Conservation (phyloP, 352 stramenopile species). For the Phytophthora nicotianae region DNA sequence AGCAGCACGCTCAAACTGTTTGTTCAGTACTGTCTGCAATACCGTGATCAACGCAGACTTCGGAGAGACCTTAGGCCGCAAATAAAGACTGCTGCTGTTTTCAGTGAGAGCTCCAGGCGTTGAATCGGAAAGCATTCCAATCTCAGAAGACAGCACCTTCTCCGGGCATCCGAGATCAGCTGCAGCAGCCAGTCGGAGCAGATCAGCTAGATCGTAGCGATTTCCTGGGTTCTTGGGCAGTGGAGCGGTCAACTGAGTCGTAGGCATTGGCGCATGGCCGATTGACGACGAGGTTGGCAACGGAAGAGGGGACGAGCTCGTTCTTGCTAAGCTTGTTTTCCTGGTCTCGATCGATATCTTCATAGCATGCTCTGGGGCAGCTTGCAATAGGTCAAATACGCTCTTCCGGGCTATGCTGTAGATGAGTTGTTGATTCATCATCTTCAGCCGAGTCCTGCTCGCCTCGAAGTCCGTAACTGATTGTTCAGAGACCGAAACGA, state of each 20-base stretch:
- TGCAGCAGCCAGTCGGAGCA: conserved; percentile 56
- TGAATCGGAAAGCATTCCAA: conserved; percentile 18
- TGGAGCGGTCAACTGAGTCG: conserved; percentile 12
- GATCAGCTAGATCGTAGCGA: conserved; percentile 56
- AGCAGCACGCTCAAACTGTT: conserved; percentile 55
- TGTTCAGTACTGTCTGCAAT: conserved; percentile 55
- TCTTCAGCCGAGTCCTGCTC: conserved; percentile 38
- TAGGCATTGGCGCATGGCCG: conserved; percentile 2
- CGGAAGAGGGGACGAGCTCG: conserved; percentile 35
- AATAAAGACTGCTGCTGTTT: conserved; percentile 9
- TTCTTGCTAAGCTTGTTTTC: conserved; percentile 32
- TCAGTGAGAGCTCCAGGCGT: conserved; percentile 8
- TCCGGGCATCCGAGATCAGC: conserved; percentile 62
- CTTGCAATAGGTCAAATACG: conserved; percentile 66
- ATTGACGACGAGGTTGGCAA: conserved; percentile 21
- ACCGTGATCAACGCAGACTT: conserved; percentile 42
- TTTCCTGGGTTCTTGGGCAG: conserved; percentile 30
- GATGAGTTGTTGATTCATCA: conserved; percentile 55
- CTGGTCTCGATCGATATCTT: conserved; percentile 46
- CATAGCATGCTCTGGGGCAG: conserved; percentile 67
- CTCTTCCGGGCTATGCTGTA: conserved; percentile 61
- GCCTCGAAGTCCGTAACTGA: conserved; percentile 51
- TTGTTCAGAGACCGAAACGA: conserved; percentile 36
- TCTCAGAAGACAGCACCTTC: conserved; percentile 38
- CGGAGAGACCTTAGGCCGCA: conserved; percentile 12